phyloP scores from a whole-genome alignment of 2,329 filamentous ascomycete species.

The Cryphonectria japonica region DNA sequence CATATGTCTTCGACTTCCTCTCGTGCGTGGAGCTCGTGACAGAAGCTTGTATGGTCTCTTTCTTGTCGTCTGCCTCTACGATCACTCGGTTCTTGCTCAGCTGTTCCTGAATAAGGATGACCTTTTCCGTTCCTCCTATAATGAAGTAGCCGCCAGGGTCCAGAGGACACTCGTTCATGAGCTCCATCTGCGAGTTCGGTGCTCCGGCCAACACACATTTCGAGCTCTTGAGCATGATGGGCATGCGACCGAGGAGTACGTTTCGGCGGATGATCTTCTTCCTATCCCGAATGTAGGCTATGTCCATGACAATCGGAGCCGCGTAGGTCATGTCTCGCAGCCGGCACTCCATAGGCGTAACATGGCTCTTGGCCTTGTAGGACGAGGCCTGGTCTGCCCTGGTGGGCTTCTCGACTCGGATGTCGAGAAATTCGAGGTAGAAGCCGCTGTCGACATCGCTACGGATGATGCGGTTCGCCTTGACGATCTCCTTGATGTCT shows the following conservation, averaged over 20 bases:
- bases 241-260: constrained; percentile 85
- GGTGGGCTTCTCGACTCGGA: constrained; percentile 81
- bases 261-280: constrained; percentile 74
- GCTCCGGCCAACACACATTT: constrained; percentile 87
- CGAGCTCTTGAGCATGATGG: constrained; percentile 95
- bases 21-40: constrained; percentile 98
- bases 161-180: constrained; percentile 92
- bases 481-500: constrained; percentile 95
- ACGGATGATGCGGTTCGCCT: constrained; percentile 83
- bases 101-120: constrained; percentile 97
- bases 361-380: constrained; percentile 69
- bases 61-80: constrained; percentile 90
- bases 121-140: constrained; percentile 96
- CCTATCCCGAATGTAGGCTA: constrained; percentile 84
- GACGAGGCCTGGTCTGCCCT: constrained; percentile 61
- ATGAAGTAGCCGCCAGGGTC: constrained; percentile 98
- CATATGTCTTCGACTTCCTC: constrained; percentile 96
- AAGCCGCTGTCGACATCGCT: constrained; percentile 94
- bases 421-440: constrained; percentile 91
- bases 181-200: constrained; percentile 84
- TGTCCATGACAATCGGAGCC: constrained; percentile 90
- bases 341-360: constrained; percentile 95
- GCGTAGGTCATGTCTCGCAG: constrained; percentile 98
- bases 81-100: constrained; percentile 99
- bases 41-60: constrained; percentile 90